phyloP scores from a whole-genome alignment of 345 rosid species.

The Crucihimalaya himalaica region DNA sequence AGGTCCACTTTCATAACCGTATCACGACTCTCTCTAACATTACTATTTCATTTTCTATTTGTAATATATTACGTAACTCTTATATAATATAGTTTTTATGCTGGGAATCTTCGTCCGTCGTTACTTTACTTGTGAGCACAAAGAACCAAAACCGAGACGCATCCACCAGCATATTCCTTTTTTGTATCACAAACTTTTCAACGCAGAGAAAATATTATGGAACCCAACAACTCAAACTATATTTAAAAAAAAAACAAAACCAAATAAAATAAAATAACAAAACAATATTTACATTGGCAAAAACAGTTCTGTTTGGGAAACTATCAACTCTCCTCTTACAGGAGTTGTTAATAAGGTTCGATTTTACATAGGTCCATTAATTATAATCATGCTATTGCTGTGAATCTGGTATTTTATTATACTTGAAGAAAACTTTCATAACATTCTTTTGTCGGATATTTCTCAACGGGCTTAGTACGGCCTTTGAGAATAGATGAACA shows the following conservation, averaged over 20 bases:
- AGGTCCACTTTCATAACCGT: background rate
- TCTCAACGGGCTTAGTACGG: background rate
- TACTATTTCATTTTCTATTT: background rate
- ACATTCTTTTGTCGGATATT: background rate
- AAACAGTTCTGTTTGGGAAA: background rate
- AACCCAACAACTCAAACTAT: slow-evolving; percentile 16
- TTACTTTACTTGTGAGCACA: slow-evolving; percentile 36
- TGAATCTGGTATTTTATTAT: background rate
- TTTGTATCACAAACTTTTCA: slow-evolving; percentile 3
- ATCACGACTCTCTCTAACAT: slow-evolving; percentile 2
- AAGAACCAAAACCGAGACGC: slow-evolving; percentile 20
- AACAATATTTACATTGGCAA: background rate
- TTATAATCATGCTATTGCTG: background rate
- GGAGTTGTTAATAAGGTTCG: background rate
- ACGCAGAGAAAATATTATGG: slow-evolving; percentile 13
- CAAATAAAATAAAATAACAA: background rate
- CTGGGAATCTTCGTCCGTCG: slow-evolving; percentile 22
- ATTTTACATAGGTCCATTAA: background rate
- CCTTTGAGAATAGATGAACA: background rate
- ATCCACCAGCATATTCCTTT: slow-evolving; percentile 26
- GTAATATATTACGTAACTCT: background rate
- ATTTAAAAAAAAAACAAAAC: background rate
- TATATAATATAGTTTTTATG: background rate
- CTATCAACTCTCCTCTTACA: background rate
- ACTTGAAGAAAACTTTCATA: background rate